Percentiles rank a stretch among this genome's conserved stretches.
Conservation (phyloP, 306 rosid species). For the Dryas alaskensis region DNA sequence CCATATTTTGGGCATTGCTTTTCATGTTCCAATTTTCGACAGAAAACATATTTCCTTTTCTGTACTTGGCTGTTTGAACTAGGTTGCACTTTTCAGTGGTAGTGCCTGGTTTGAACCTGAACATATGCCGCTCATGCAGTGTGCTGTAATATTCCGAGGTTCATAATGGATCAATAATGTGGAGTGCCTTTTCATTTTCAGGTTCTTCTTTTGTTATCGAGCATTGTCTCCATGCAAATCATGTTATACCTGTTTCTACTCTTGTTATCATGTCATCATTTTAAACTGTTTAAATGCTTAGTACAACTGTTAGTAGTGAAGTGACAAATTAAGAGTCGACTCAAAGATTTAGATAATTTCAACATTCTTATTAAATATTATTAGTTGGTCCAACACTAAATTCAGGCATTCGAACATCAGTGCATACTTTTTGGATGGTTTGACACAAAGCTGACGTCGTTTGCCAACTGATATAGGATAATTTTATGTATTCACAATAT, state of each 20-base stretch:
- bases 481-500: no score
- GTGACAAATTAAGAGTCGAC: background rate
- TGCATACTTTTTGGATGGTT: background rate
- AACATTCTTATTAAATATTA: background rate
- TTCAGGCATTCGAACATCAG: background rate
- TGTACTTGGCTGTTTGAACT: constrained; percentile 14
- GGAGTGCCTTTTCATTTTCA: no score
- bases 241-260: constrained; percentile 1
- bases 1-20: background rate
- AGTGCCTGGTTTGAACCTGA: background rate
- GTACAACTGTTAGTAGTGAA: background rate
- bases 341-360: background rate
- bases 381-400: background rate
- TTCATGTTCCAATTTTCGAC: constrained; percentile 3
- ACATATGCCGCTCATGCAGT: background rate
- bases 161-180: background rate
- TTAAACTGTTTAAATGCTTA: background rate
- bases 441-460: background rate
- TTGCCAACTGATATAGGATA: no score
- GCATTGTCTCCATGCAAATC: background rate
- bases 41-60: constrained; percentile 19
- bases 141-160: background rate
- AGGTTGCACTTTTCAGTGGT: background rate
- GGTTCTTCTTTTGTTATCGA: background rate
- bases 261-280: background rate